phyloP scores from a whole-genome alignment of 345 rosid genomes.

The Gossypium australe region DNA sequence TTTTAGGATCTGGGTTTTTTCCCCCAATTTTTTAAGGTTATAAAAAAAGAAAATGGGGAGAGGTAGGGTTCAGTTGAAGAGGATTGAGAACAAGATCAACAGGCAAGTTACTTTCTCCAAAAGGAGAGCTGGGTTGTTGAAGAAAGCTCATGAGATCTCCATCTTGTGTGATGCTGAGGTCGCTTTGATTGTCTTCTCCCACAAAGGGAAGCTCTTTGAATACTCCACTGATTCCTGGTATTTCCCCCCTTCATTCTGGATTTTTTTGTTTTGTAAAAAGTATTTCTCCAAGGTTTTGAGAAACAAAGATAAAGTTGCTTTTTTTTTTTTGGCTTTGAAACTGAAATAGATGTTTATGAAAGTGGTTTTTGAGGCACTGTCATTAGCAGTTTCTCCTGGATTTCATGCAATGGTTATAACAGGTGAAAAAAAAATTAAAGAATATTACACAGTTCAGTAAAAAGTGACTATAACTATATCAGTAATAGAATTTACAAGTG shows the following conservation, averaged over 20 bases:
- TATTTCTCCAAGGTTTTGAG: no score
- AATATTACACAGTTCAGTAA: neutral
- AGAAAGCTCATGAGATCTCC: constrained; percentile 88
- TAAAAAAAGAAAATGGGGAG: constrained; percentile 43
- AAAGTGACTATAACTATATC: neutral
- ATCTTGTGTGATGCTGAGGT: constrained; percentile 77
- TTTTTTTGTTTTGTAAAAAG: no score
- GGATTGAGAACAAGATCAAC: constrained; percentile 81
- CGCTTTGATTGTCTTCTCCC: constrained; percentile 68
- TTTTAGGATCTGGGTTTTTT: neutral
- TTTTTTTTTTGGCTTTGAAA: no score
- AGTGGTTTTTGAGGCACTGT: neutral
- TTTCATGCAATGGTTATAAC: neutral
- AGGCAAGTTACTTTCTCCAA: constrained; percentile 74
- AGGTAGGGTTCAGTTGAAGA: constrained; percentile 85
- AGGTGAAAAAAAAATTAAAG: neutral
- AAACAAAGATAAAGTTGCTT: no score
- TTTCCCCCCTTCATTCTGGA: neutral
- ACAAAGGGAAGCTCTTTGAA: constrained; percentile 74
- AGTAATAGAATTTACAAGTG: neutral
- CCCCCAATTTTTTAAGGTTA: neutral
- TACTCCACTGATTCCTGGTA: constrained; percentile 67
- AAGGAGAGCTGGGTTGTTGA: constrained; percentile 64
- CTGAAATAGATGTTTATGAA: neutral
- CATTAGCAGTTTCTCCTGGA: neutral